A percentile compares a stretch with the other conserved stretches of the same genome.
Evolutionary conservation across 2,329 filamentous ascomycete species (phyloP).

Genomic region (Chrysoporthe puriensis): DNA sequence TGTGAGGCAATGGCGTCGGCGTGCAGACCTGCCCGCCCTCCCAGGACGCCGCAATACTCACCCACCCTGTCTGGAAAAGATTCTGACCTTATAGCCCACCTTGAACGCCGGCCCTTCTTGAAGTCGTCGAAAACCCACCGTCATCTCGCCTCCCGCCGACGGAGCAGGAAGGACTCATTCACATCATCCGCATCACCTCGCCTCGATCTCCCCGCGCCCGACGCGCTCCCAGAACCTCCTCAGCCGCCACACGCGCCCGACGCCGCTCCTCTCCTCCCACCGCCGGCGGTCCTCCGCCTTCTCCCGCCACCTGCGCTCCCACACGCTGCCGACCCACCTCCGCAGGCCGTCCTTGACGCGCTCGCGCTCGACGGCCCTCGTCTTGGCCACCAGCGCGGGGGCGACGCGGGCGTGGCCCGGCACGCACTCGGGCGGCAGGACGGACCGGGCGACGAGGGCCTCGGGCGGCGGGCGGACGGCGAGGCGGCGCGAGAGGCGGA

Average conservation of each 20-base stretch:
- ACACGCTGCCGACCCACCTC: constrained; percentile 65
- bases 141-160: not conserved
- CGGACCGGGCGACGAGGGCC: constrained; percentile 63
- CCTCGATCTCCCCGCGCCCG: constrained; percentile 44
- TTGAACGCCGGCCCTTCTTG: not conserved
- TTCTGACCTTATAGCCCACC: not conserved
- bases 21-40: not conserved
- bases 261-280: constrained; percentile 55
- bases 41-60: no score
- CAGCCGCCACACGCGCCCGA: constrained; percentile 64
- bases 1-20: not conserved
- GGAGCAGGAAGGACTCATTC: not conserved
- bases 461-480: constrained; percentile 62
- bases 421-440: constrained; percentile 68
- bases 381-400: constrained; percentile 64
- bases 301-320: constrained; percentile 56
- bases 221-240: constrained; percentile 70
- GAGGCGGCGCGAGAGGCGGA: constrained; percentile 66
- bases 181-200: not conserved
- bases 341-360: constrained; percentile 68
- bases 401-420: constrained; percentile 53
- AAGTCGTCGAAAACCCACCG: not conserved
- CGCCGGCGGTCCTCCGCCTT: constrained; percentile 50
- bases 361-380: constrained; percentile 67
- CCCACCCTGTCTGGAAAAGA: not conserved